Base-by-base conservation (phyloP, 352 stramenopile species). In the Globisporangium paddicum region DNA sequence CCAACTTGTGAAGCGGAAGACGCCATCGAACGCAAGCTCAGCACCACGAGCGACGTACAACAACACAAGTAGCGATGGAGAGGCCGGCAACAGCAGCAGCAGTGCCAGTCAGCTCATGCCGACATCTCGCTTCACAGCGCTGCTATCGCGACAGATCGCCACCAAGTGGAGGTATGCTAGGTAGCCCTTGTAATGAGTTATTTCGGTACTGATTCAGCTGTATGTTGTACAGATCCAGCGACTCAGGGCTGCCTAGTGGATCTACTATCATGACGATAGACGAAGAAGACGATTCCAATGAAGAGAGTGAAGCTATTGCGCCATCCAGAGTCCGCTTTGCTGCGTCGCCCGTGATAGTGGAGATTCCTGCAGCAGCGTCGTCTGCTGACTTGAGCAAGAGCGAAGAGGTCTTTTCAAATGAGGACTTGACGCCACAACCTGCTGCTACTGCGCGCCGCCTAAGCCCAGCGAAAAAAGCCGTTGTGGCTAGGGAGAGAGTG, bases 1-100 rank as follows among this genome's bases (percentile, higher is more conserved):
- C 18, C 74, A 79, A 57, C 58, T 90, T 38, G 62, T 78, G 1
- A 72, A 78, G 30, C 81, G 84, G 32, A 75, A 74, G 21, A 14
- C 52, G 35, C 23, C 32, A 6, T 14, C 57, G 6, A 44, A 19
- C 5, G 10, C 16, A n/a, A 44, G 7, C 1, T 34, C 47, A 21
- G 9, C 18, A 26, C 35, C 25, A 26, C 23, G 47, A 23, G 10
- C 57, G 6, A 28, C n/a, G 11, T 18, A 32, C 21, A 14, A n/a
- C 14, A 40, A 38, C 28, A 3, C 14, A n/a, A n/a, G n/a, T 41
- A 42, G 0, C 9, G 52, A 41, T 48, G 34, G 60, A 32, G 41
- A 50, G 2, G n/a, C n/a, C n/a, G 41, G 3, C 14, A 32, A 13
- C 30, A 58, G 37, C 4, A 21, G 34, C 0, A 50, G 8, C 7